These are phyloP conservation scores for Bertia moriformis DNA, from an alignment of 2,329 filamentous ascomycete genomes.

Conservation along the genomic window DNA sequence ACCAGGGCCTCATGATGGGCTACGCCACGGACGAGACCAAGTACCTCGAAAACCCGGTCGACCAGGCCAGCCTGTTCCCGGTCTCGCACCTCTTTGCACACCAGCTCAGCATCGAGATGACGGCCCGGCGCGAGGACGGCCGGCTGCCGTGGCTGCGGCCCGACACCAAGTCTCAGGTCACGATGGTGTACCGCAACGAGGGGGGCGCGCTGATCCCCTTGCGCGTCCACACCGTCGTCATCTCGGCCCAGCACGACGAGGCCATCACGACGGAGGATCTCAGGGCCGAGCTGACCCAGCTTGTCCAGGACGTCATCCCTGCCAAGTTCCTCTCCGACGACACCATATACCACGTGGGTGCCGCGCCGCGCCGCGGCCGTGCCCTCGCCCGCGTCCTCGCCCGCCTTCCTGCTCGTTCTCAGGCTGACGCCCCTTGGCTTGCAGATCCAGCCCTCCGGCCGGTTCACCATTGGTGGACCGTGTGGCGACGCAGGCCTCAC, in stretches of 20 bases:
- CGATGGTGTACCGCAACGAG: conserved; percentile 95
- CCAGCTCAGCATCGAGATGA: conserved; percentile 94
- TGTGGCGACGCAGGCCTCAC: conserved; percentile 98
- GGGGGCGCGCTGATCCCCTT: conserved; percentile 81
- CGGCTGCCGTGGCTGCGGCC: conserved; percentile 75
- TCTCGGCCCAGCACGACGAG: conserved; percentile 85
- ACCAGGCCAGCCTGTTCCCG: conserved; percentile 66
- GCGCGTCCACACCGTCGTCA: conserved; percentile 90
- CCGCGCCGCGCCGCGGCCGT: too few species aligned
- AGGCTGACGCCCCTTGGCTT: too few species aligned
- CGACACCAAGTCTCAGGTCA: conserved; percentile 99
- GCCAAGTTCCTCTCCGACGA: conserved; percentile 80
- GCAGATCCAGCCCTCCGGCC: too few species aligned
- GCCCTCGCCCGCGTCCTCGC: too few species aligned
- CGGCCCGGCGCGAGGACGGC: conserved; percentile 72
- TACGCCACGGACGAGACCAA: conserved; percentile 98
- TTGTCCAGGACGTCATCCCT: conserved; percentile 89
- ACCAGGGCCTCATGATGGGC: conserved; percentile 99
- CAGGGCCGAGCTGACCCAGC: conserved; percentile 93
- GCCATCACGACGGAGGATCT: conserved; percentile 82
- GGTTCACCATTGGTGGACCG: conserved; percentile 97
- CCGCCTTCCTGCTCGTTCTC: too few species aligned
- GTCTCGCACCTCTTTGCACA: conserved; percentile 87
- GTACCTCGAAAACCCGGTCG: background rate
- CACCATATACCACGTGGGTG: conserved; percentile 97